Percentiles rank a stretch among this genome's conserved stretches.
Evolutionary conservation across 2,329 filamentous ascomycete species (phyloP).

Genomic region (Aspergillus pseudoterreus): DNA sequence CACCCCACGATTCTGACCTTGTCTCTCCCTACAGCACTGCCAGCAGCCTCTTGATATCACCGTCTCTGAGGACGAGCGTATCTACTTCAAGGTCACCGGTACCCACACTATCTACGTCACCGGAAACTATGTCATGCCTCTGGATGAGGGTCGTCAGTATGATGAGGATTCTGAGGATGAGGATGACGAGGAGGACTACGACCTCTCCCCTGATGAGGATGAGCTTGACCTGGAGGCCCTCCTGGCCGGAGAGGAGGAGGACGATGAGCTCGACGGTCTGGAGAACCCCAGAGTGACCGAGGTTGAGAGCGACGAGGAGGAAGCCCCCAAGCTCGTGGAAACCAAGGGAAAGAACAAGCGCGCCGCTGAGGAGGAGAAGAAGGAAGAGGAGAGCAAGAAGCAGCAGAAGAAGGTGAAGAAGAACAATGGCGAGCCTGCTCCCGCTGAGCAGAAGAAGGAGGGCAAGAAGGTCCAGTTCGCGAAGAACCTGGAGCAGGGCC

Average conservation of each 20-base stretch:
- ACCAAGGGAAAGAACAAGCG: constrained; percentile 85
- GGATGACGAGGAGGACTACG: constrained; percentile 68
- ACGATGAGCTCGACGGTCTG: constrained; percentile 73
- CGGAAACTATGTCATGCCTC: constrained; percentile 85
- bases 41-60: constrained; percentile 95
- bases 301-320: constrained; percentile 67
- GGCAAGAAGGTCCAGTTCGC: constrained; percentile 99
- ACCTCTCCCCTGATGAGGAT: constrained; percentile 74
- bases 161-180: constrained; percentile 57
- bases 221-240: constrained; percentile 62
- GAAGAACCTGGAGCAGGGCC: constrained; percentile 97
- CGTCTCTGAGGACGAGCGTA: constrained; percentile 79
- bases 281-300: constrained; percentile 80
- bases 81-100: constrained; percentile 88
- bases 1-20: constrained; percentile 6
- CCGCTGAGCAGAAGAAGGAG: constrained; percentile 57
- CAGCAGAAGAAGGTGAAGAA: constrained; percentile 98
- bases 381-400: constrained; percentile 86
- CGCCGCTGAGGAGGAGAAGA: constrained; percentile 63
- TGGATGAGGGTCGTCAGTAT: constrained; percentile 48
- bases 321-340: constrained; percentile 51
- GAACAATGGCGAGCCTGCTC: constrained; percentile 86
- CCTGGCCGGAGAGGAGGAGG: constrained; percentile 57
- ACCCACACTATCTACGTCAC: constrained; percentile 89
- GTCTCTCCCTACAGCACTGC: constrained; percentile 63